These are phyloP conservation scores for Diaporthe sp. DNA, from an alignment of 2,329 filamentous ascomycete species.

Conservation along the genomic window DNA sequence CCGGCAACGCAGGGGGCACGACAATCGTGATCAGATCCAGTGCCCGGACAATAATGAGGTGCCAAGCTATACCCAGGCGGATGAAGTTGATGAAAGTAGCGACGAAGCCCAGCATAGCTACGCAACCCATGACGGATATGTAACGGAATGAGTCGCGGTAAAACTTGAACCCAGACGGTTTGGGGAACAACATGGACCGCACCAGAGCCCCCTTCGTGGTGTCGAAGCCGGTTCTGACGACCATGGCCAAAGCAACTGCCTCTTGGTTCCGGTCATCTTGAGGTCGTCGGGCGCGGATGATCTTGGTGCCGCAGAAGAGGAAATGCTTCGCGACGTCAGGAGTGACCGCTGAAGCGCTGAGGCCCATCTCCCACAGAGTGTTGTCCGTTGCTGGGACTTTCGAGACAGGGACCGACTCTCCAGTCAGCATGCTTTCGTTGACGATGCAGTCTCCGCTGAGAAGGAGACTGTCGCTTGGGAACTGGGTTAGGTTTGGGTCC, in stretches of 20 bases:
- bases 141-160: conserved; percentile 98
- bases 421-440: conserved; percentile 99
- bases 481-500: conserved; percentile 88
- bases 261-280: conserved; percentile 90
- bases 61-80: conserved; percentile 85
- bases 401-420: conserved; percentile 96
- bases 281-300: conserved; percentile 89
- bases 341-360: conserved; percentile 85
- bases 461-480: conserved; percentile 92
- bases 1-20: conserved; percentile 93
- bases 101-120: conserved; percentile 89
- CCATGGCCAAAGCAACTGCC: conserved; percentile 90
- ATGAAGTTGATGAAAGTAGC: conserved; percentile 96
- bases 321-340: conserved; percentile 90
- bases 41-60: conserved; percentile 91
- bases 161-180: conserved; percentile 98
- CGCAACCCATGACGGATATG: conserved; percentile 93
- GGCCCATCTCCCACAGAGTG: conserved; percentile 80
- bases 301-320: conserved; percentile 94
- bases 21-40: conserved; percentile 98
- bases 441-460: conserved; percentile 97
- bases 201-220: conserved; percentile 97
- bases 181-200: conserved; percentile 98
- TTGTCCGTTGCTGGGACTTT: conserved; percentile 89
- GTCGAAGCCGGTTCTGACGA: conserved; percentile 95